Percentiles rank a stretch among this genome's conserved stretches.
Evolutionary conservation across 345 rosid species (phyloP).

Genomic region (Aurinia saxatilis): DNA sequence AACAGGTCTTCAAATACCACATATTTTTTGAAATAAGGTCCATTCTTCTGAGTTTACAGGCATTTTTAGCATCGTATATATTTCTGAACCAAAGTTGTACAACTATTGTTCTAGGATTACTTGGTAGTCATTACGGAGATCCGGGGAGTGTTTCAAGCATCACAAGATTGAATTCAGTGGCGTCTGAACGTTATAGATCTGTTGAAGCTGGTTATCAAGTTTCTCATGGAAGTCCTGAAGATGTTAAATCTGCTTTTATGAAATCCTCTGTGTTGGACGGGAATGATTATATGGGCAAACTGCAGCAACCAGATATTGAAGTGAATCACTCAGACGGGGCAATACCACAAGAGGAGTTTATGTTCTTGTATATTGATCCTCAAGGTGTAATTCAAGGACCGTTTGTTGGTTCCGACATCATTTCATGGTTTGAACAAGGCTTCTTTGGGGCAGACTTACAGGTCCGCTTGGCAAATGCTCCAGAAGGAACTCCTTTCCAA

Average conservation of each 20-base stretch:
- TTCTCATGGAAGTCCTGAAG: slow-evolving; percentile 22
- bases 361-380: slow-evolving; percentile 79
- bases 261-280: slow-evolving; percentile 23
- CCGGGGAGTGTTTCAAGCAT: slow-evolving; percentile 2
- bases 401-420: slow-evolving; percentile 65
- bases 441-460: slow-evolving; percentile 83
- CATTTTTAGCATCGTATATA: background rate
- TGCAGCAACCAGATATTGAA: slow-evolving; percentile 21
- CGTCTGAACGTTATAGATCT: slow-evolving; percentile 10
- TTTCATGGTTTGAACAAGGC: slow-evolving; percentile 88
- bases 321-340: slow-evolving; percentile 19
- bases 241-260: background rate
- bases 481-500: slow-evolving; percentile 64
- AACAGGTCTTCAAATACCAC: background rate
- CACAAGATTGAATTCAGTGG: slow-evolving; percentile 2
- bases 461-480: slow-evolving; percentile 67
- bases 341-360: slow-evolving; percentile 50
- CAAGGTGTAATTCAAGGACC: slow-evolving; percentile 85
- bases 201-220: slow-evolving; percentile 1
- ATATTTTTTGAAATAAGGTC: background rate
- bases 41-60: background rate
- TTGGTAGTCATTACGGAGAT: slow-evolving; percentile 1
- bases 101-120: slow-evolving; percentile 12
- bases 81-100: background rate
- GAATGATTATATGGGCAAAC: slow-evolving; percentile 7